Conservation (phyloP, 208 protist species). For the Wallacemonas sp. region DNA sequence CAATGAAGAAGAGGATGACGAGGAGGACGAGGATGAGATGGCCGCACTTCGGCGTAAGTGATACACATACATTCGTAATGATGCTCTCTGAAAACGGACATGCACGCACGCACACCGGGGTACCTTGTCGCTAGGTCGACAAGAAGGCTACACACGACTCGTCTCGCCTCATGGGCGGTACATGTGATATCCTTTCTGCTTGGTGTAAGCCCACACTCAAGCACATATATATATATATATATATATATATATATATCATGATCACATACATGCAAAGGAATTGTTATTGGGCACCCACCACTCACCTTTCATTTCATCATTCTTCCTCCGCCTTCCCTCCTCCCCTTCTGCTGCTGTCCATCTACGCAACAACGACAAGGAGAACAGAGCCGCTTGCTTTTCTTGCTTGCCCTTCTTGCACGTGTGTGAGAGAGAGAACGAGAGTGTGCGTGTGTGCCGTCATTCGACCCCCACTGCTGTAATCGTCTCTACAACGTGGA, state of each 20-base stretch:
- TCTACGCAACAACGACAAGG: background rate
- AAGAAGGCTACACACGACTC: no score
- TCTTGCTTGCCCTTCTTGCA: no score
- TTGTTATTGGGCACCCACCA: background rate
- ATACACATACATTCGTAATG: no score
- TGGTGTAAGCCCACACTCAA: background rate
- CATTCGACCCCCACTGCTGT: no score
- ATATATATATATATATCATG: background rate
- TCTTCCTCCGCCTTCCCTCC: background rate
- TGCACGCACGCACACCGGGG: no score
- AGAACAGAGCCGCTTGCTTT: no score
- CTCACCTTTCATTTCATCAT: background rate
- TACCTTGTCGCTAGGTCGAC: no score
- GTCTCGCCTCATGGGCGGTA: no score
- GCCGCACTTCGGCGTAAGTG: slow-evolving; percentile 11
- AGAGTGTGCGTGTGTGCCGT: background rate
- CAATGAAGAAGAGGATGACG: slow-evolving; percentile 34
- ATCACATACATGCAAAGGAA: background rate
- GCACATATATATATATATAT: background rate
- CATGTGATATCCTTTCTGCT: background rate
- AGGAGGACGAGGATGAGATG: slow-evolving; percentile 51
- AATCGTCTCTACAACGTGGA: no score
- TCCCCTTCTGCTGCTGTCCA: background rate
- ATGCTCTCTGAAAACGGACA: no score
- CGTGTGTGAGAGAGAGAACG: no score